Base-by-base conservation (phyloP, 2,329 filamentous ascomycete genomes). In the Aspergillus fumigatus region DNA sequence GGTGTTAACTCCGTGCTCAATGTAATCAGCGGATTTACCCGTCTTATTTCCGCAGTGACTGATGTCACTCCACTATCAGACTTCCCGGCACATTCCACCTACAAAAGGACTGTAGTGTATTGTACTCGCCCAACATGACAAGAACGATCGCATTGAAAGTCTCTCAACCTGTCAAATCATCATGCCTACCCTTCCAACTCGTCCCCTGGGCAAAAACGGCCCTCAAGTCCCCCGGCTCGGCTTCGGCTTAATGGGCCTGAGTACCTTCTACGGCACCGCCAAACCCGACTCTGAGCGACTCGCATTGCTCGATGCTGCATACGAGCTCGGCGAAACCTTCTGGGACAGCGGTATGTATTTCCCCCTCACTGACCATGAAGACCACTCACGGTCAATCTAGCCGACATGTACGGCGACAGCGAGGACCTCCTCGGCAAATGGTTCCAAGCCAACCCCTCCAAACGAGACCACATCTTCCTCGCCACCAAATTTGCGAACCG, bases 381-480 rank as follows among this genome's bases (percentile, higher is more conserved):
- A 25, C n/a, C 50, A 21, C 56, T 38, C 2, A 45, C 10, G 2
- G 1, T n/a, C n/a, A 4, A 8, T 50, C 11, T 4, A 62, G 65
- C 67, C 47, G 63, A 71, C 38, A 62, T 76, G 9, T 82, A 83
- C 52, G 74, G 69, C 7, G 77, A 80, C 52, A 76, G 66, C 53
- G 80, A 83, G 62, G 75, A 77, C 3, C 61, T 82, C 0, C 40
- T 83, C 3, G 78, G 78, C 0, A 75, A 74, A 62, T 83, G 80
- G 78, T 78, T 82, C 62, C 69, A 73, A 0, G 51, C 40, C 50
- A 67, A 71, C 19, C 77, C 73, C 2, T 74, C 71, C 6, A 77
- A 77, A 50, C 71, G 78, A 0, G 61, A 78, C 21, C 66, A 82
- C 48, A 78, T 84, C 58, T 82, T 84, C 63, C 70, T 84, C 1